Percentiles rank a stretch among this genome's conserved stretches.
Conservation (phyloP, 2,329 filamentous ascomycete species). For the Whalleya microplaca region DNA sequence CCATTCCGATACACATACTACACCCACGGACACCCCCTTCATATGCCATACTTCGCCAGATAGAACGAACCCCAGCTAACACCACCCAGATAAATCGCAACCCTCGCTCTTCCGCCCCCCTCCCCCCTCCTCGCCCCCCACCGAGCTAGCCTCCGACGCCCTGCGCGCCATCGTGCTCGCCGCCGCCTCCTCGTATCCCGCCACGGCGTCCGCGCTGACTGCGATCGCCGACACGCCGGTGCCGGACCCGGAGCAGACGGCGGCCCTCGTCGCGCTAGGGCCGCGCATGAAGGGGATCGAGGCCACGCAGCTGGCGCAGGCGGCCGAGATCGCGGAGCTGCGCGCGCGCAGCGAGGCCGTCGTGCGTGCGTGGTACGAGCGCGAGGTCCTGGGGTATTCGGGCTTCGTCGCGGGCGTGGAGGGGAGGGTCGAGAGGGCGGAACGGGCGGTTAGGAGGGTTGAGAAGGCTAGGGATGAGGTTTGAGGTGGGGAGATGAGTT, state of each 20-base stretch:
- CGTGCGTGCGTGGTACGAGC: constrained; percentile 74
- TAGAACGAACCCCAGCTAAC: constrained; percentile 6
- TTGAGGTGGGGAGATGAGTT: constrained; percentile 13
- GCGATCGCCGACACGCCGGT: constrained; percentile 60
- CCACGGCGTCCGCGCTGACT: constrained; percentile 60
- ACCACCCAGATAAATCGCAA: constrained; percentile 51
- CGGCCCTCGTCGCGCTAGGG: constrained; percentile 59
- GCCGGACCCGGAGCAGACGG: constrained; percentile 58
- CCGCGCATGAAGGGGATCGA: constrained; percentile 66
- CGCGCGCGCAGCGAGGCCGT: constrained; percentile 64
- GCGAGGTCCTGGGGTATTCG: constrained; percentile 68
- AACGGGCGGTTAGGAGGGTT: constrained; percentile 65
- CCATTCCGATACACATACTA: too few species aligned
- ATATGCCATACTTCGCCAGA: neutral
- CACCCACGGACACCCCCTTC: neutral
- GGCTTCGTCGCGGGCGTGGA: constrained; percentile 74
- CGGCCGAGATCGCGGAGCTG: constrained; percentile 64
- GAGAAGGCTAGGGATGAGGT: constrained; percentile 62
- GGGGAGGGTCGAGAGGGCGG: constrained; percentile 65
- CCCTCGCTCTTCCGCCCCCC: constrained; percentile 59
- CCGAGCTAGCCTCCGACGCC: constrained; percentile 54
- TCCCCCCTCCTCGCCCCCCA: constrained; percentile 50
- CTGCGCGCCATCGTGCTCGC: constrained; percentile 59
- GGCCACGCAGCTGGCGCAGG: constrained; percentile 64
- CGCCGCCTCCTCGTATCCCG: constrained; percentile 58